Evolutionary conservation across 768 basidiomycete genomes (phyloP).

Genomic region (Xerocomus brunneocitrinus): DNA sequence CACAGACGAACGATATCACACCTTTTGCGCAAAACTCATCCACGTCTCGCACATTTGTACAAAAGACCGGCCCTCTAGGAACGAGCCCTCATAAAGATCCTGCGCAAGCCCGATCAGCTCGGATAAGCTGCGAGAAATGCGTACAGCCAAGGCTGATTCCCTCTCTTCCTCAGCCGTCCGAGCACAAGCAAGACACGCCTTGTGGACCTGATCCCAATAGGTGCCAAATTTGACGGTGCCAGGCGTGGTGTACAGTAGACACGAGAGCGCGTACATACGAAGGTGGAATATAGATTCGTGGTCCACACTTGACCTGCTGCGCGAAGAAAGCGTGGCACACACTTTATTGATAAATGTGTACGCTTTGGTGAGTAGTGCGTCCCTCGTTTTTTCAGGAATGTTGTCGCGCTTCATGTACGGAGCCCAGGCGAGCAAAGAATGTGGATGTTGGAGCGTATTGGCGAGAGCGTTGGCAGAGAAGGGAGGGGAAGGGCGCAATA

Average conservation of each 20-base stretch:
- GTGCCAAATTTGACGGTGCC: slow-evolving; percentile 44
- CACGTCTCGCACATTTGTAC: slow-evolving; percentile 68
- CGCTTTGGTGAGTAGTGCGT: slow-evolving; percentile 53
- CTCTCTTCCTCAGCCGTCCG: slow-evolving; percentile 24
- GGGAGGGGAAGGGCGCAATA: slow-evolving; percentile 15
- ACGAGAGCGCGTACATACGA: slow-evolving; percentile 42
- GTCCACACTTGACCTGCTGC: slow-evolving; percentile 9
- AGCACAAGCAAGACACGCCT: slow-evolving; percentile 41
- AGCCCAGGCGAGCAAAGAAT: slow-evolving; percentile 52
- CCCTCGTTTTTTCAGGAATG: slow-evolving; percentile 50
- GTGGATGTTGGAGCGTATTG: slow-evolving; percentile 23
- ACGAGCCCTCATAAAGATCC: slow-evolving; percentile 32
- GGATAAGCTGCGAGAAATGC: slow-evolving; percentile 42
- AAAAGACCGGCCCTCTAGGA: slow-evolving; percentile 51
- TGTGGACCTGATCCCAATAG: slow-evolving; percentile 67
- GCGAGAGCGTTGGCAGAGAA: slow-evolving; percentile 26
- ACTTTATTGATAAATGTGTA: slow-evolving; percentile 49
- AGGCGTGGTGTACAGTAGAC: slow-evolving; percentile 45
- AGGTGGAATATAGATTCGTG: slow-evolving; percentile 32
- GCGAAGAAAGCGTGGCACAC: slow-evolving; percentile 30
- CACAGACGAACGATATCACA: slow-evolving; percentile 25
- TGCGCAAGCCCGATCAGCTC: slow-evolving; percentile 41
- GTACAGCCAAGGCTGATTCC: slow-evolving; percentile 23
- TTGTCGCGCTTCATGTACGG: slow-evolving; percentile 31
- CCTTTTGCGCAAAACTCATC: slow-evolving; percentile 62